Evolutionary conservation across 768 basidiomycete genomes (phyloP), one percentile per base, ranked within the genome.

Genomic region (Boletus tylopilopsis): DNA sequence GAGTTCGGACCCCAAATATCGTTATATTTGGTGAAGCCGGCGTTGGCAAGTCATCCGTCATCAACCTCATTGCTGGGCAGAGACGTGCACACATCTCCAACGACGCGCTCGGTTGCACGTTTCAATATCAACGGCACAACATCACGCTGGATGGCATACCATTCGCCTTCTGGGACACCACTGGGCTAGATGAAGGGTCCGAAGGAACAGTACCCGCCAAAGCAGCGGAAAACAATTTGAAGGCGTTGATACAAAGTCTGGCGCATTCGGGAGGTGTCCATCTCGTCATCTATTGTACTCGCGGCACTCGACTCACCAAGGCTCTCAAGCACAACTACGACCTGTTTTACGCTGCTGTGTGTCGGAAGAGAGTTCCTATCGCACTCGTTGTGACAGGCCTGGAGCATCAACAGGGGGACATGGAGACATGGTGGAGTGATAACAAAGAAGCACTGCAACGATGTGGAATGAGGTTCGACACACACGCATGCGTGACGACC

Each of bases 1-100:
- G 41, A 35, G 16, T 13, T 11, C 21, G 21, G 21, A 12, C 15
- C 22, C 43, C 49, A 29, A 76, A 76, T 43, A 42, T 76, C n/a
- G 61, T 76, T 15, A 38, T 76, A 19, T 76, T 76, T 35, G 75
- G 76, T 1, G 73, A 75, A 37, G 67, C 68, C 4, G 75, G 75
- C 15, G 53, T 68, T 3, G 69, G 71, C 12, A 76, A 77, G 55
- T 76, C 75, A 49, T 72, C 71, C 3, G 51, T 76, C 2, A 58
- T 77, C 41, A 76, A 76, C 57, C 66, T 76, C 69, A 53, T 76
- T 18, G 57, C 58, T 24, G 68, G 66, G 23, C 15, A 39, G 5
- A 51, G 65, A 11, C 50, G 47, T 1, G 74, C 73, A 1, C 25
- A 48, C 6, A 64, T 65, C 4, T 72, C 71, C 6, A 62, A 55